Evolutionary conservation across 805 yeast genomes (phyloP).

Genomic region (Myxozyma monticola): DNA sequence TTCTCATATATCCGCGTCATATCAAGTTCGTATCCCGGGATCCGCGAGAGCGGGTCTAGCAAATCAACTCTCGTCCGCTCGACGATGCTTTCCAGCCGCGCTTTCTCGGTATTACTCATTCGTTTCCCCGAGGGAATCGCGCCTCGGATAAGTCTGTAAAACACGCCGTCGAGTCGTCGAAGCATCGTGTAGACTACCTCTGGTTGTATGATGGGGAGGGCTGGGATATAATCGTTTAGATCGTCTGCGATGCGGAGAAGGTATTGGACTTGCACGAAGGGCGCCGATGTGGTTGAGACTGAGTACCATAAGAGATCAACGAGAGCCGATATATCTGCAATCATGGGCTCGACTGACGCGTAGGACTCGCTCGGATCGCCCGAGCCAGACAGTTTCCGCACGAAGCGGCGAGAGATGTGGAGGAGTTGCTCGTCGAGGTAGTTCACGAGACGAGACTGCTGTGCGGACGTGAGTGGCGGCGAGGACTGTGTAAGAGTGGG

Average conservation of each 20-base stretch:
- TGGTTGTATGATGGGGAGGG: conserved; percentile 28
- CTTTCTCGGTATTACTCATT: conserved; percentile 51
- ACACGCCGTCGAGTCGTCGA: conserved; percentile 45
- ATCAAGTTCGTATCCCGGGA: conserved; percentile 49
- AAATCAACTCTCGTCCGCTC: conserved; percentile 52
- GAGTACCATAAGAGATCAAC: conserved; percentile 65
- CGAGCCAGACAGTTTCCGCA: conserved; percentile 40
- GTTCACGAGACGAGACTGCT: conserved; percentile 56
- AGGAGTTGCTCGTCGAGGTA: conserved; percentile 58
- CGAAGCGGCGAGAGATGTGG: conserved; percentile 55
- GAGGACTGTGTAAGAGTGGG: conserved; percentile 1
- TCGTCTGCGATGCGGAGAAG: conserved; percentile 66
- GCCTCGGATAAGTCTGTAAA: conserved; percentile 44
- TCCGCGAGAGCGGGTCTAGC: conserved; percentile 40
- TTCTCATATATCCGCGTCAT: conserved; percentile 48
- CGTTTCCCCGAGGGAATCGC: conserved; percentile 38
- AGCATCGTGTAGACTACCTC: conserved; percentile 44
- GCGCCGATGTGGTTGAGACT: conserved; percentile 38
- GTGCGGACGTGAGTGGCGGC: conserved; percentile 35
- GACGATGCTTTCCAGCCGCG: conserved; percentile 54
- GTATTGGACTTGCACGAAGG: conserved; percentile 63
- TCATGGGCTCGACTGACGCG: conserved; percentile 40
- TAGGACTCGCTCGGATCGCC: conserved; percentile 32
- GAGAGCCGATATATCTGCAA: conserved; percentile 50
- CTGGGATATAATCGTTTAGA: conserved; percentile 54